A percentile compares a stretch with the other conserved stretches of the same genome.
These are phyloP conservation scores for Silene coronaria DNA, from an alignment of 179 eudicot species.

Conservation along the genomic window DNA sequence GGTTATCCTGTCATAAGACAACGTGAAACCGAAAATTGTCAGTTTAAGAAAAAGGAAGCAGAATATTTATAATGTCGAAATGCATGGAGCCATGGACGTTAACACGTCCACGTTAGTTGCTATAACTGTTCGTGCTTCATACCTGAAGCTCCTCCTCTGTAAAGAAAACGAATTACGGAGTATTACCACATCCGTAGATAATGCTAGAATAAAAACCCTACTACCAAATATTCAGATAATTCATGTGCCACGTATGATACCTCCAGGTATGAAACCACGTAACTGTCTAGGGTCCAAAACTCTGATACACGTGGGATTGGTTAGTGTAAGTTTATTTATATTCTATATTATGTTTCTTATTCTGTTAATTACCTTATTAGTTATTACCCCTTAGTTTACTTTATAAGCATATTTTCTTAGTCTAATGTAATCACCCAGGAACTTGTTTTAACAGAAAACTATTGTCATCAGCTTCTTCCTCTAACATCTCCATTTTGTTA, in stretches of 20 bases:
- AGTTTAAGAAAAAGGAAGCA: neutral
- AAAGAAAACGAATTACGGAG: neutral
- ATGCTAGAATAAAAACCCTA: neutral
- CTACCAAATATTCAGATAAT: neutral
- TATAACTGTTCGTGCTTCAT: neutral
- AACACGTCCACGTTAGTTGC: neutral
- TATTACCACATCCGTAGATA: neutral
- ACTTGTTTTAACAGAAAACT: too few species aligned
- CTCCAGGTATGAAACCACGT: neutral
- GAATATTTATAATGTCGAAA: neutral
- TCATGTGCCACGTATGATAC: neutral
- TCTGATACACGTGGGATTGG: too few species aligned
- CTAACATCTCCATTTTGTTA: too few species aligned
- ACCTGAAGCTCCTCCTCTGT: neutral
- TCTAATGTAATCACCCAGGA: too few species aligned
- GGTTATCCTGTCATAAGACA: slow-evolving; percentile 71
- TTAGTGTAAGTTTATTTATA: too few species aligned
- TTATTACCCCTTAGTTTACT: too few species aligned
- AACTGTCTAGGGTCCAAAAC: neutral
- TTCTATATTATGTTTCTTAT: too few species aligned
- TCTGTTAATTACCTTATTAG: too few species aligned
- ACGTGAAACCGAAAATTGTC: slow-evolving; percentile 10
- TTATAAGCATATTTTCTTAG: too few species aligned
- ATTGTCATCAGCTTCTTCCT: too few species aligned
- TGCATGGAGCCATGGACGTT: neutral